Conservation (phyloP, 495 filamentous ascomycete species). For the Delitschia confertaspora region DNA sequence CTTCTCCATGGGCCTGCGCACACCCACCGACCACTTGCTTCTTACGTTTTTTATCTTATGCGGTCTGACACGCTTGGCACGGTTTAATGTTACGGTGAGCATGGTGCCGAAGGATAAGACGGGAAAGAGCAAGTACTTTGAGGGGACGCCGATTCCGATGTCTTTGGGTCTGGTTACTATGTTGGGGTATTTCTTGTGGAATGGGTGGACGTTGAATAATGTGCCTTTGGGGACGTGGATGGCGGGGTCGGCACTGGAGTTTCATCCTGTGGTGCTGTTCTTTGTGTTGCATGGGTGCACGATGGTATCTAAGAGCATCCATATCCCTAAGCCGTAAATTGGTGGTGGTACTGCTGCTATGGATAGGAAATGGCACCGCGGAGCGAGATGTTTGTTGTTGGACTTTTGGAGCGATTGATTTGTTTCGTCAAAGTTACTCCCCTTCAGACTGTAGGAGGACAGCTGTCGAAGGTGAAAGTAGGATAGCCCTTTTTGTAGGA, state of each 20-base stretch:
- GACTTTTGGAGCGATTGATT: too few relatives aligned
- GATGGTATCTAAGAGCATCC: conserved; percentile 91
- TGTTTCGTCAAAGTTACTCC: too few relatives aligned
- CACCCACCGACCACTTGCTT: conserved; percentile 72
- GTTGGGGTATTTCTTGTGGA: conserved; percentile 82
- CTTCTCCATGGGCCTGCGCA: conserved; percentile 84
- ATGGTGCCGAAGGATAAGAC: conserved; percentile 80
- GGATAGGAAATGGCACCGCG: too few relatives aligned
- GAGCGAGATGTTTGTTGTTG: too few relatives aligned
- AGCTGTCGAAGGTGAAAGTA: too few relatives aligned
- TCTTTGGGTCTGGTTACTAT: conserved; percentile 66
- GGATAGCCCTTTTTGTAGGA: too few relatives aligned
- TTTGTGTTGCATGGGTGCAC: conserved; percentile 79
- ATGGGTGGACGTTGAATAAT: conserved; percentile 69
- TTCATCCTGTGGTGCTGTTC: conserved; percentile 75
- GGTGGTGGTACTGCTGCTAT: too few relatives aligned
- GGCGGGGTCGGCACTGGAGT: conserved; percentile 61
- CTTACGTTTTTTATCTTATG: conserved; percentile 90
- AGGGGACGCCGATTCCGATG: conserved; percentile 93
- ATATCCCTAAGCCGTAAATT: conserved; percentile 83
- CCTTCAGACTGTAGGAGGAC: too few relatives aligned
- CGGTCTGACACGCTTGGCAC: conserved; percentile 84
- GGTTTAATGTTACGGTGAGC: conserved; percentile 92
- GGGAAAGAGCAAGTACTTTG: conserved; percentile 90
- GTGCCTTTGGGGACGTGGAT: conserved; percentile 61